phyloP scores from a whole-genome alignment of 2,329 filamentous ascomycete genomes.

The Chaetomium sp. region DNA sequence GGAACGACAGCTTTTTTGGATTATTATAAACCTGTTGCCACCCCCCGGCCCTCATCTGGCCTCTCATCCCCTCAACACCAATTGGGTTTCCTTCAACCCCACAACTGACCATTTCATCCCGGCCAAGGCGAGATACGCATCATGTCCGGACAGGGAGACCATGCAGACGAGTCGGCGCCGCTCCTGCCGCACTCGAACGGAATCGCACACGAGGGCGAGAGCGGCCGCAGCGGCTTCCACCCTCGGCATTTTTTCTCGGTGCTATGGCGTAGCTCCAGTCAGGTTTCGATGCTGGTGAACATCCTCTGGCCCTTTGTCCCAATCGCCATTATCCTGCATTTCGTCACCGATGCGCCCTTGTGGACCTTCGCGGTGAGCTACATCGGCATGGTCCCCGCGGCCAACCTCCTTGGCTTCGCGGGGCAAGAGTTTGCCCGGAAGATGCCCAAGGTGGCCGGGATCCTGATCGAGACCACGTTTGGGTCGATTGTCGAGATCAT shows the following conservation, averaged over 20 bases:
- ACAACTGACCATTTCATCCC: neutral
- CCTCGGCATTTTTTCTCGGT: slow-evolving; percentile 65
- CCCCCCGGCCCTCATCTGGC: neutral
- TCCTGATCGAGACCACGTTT: slow-evolving; percentile 61
- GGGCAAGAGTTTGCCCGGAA: slow-evolving; percentile 73
- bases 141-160: neutral
- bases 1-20: neutral
- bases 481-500: slow-evolving; percentile 76
- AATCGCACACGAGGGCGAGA: slow-evolving; percentile 56
- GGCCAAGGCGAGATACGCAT: neutral
- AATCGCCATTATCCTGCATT: slow-evolving; percentile 65
- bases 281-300: slow-evolving; percentile 65
- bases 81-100: neutral
- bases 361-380: slow-evolving; percentile 71
- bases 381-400: slow-evolving; percentile 73
- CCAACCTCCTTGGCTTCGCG: slow-evolving; percentile 73
- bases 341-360: slow-evolving; percentile 45
- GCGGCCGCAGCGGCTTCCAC: slow-evolving; percentile 66
- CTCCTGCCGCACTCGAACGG: slow-evolving; percentile 4
- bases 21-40: neutral
- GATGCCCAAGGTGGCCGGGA: slow-evolving; percentile 69
- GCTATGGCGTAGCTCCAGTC: slow-evolving; percentile 63
- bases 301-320: slow-evolving; percentile 74
- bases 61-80: neutral
- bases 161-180: slow-evolving; percentile 3